Percentiles rank a stretch among this genome's conserved stretches.
These are phyloP conservation scores for Clathrus columnatus DNA, from an alignment of 768 basidiomycete species.

Conservation along the genomic window DNA sequence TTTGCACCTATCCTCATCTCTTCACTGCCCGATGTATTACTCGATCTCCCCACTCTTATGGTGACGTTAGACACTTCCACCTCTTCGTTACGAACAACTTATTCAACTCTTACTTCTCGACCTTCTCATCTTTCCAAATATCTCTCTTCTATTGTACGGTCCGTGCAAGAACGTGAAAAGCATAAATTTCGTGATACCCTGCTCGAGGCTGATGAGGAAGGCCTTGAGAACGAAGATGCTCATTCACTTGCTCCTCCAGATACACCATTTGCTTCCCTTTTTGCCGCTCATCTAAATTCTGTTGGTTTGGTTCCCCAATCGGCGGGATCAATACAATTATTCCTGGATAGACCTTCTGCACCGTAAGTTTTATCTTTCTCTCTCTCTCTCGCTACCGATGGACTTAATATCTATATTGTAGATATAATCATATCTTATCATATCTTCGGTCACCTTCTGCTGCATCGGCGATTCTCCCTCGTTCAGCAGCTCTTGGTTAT, in stretches of 20 bases:
- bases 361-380: conserved; percentile 45
- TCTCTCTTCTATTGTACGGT: conserved; percentile 30
- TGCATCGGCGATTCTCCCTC: conserved; percentile 41
- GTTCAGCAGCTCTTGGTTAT: conserved; percentile 32
- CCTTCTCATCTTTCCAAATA: conserved; percentile 59
- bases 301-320: conserved; percentile 43
- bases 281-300: conserved; percentile 55
- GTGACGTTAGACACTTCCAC: conserved; percentile 72
- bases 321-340: conserved; percentile 51
- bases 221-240: conserved; percentile 30
- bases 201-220: conserved; percentile 12
- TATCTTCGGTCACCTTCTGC: conserved; percentile 55
- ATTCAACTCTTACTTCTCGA: conserved; percentile 58
- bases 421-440: conserved; percentile 61
- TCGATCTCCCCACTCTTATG: conserved; percentile 55
- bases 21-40: conserved; percentile 26
- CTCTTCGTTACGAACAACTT: conserved; percentile 51
- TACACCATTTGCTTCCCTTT: conserved; percentile 37
- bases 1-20: conserved; percentile 65
- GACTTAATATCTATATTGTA: conserved; percentile 21
- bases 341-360: conserved; percentile 70
- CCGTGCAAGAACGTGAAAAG: conserved; percentile 8
- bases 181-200: conserved; percentile 6
- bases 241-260: conserved; percentile 28
- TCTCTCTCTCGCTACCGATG: background rate